Conservation (phyloP, 2,329 filamentous ascomycete genomes). For the Colletotrichum plurivorum region DNA sequence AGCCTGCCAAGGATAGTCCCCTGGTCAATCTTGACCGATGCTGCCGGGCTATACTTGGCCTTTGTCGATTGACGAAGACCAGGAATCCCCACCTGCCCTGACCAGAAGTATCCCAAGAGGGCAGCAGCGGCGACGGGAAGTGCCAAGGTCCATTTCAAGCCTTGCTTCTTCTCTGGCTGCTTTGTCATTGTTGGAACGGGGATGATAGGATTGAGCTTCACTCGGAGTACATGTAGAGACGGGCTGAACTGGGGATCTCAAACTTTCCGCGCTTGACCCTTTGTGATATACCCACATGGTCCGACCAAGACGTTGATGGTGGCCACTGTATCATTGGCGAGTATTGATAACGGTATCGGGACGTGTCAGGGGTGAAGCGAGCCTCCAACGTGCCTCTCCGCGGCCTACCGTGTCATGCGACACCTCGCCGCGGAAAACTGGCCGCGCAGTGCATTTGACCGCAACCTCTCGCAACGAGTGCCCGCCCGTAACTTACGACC, state of each 20-base stretch:
- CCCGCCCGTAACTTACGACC: no score
- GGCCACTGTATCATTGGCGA: not conserved
- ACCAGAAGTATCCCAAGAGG: slow-evolving; percentile 11
- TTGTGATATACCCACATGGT: not conserved
- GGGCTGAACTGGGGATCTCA: not conserved
- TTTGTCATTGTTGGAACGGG: not conserved
- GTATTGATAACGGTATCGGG: not conserved
- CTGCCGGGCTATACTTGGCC: slow-evolving; percentile 12
- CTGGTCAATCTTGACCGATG: slow-evolving; percentile 47
- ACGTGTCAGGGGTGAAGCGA: slow-evolving; percentile 10
- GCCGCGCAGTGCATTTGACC: not conserved
- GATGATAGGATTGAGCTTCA: no score
- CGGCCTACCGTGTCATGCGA: not conserved
- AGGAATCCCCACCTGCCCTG: not conserved
- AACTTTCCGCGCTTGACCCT: not conserved
- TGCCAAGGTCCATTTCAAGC: slow-evolving; percentile 9
- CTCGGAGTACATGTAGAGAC: not conserved
- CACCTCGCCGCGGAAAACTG: slow-evolving; percentile 20
- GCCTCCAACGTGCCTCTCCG: not conserved
- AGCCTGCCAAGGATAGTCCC: slow-evolving; percentile 50
- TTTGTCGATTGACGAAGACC: not conserved
- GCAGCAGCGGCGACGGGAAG: not conserved
- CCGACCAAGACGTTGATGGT: not conserved
- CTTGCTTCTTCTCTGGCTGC: not conserved
- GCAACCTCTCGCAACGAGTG: no score